These are phyloP conservation scores for Suillus sp. DNA, from an alignment of 768 basidiomycete species.

Conservation along the genomic window DNA sequence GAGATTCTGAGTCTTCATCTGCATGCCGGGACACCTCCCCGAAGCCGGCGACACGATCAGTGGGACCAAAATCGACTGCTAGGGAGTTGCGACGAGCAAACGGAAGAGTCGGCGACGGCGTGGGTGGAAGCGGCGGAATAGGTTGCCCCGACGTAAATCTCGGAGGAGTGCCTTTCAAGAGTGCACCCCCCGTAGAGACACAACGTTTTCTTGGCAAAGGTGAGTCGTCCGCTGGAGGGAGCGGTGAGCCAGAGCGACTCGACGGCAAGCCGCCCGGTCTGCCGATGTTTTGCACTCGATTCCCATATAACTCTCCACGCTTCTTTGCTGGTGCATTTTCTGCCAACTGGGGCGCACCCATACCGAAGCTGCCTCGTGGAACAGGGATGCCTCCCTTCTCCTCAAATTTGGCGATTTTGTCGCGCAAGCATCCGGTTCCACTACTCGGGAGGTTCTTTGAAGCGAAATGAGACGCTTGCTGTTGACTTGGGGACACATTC, in stretches of 20 bases:
- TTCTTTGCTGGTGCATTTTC: conserved; percentile 50
- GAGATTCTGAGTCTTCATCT: conserved; percentile 11
- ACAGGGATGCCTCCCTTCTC: conserved; percentile 74
- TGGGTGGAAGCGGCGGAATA: conserved; percentile 28
- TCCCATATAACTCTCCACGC: conserved; percentile 73
- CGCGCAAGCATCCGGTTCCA: conserved; percentile 44
- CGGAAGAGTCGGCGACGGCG: neutral
- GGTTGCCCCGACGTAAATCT: conserved; percentile 23
- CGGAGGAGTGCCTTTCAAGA: conserved; percentile 19
- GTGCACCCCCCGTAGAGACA: conserved; percentile 29
- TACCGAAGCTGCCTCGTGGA: conserved; percentile 73
- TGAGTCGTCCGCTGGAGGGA: conserved; percentile 18
- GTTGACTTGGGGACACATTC: conserved; percentile 29
- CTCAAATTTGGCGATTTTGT: conserved; percentile 83
- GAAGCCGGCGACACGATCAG: conserved; percentile 24
- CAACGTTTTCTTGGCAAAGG: conserved; percentile 30
- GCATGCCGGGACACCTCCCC: conserved; percentile 13
- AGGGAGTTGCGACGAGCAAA: conserved; percentile 32
- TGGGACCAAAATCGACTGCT: conserved; percentile 26
- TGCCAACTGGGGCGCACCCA: conserved; percentile 60
- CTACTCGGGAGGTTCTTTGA: conserved; percentile 29
- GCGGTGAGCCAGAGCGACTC: conserved; percentile 25
- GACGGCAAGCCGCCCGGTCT: conserved; percentile 22
- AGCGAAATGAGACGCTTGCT: conserved; percentile 37
- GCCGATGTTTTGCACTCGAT: conserved; percentile 52